Base-by-base conservation (phyloP, 2,329 filamentous ascomycete genomes). In the Penicillium olsonii region DNA sequence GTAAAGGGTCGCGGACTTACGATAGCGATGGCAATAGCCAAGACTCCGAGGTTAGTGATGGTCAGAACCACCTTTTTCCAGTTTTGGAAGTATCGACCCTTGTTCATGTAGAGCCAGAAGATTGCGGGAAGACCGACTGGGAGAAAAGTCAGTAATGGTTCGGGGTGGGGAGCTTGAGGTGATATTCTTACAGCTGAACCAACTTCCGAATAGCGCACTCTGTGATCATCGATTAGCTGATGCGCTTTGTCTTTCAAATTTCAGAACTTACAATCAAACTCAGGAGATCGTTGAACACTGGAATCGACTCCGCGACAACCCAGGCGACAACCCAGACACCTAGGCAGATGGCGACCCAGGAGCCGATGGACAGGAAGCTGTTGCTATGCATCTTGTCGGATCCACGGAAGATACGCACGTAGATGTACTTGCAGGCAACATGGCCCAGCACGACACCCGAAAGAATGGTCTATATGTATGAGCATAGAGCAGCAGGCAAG, bases 381-480 rank as follows among this genome's bases (percentile, higher is more conserved):
- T 73, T 72, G 49, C 74, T 72, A 44, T 74, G 71, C 67, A 81
- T 71, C 62, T 79, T 75, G 57, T 80, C 75, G 6, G 80, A 83
- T 52, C 80, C 78, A 27, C 77, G 74, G 73, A 87, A 87, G 5
- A 85, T 64, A 18, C 85, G 79, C 2, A 82, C 74, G 62, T 86
- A 88, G 43, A 87, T 75, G 55, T 85, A 85, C 62, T 86, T 87
- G 37, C 76, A 78, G 1, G 82, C 83, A 1, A 88, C 83, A 48
- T 85, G 81, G 4, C 80, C 84, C 59, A 87, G 83, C 48, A 89
- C 84, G 11, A 88, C 84, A 38, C 85, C 86, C 0, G 85, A 84
- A 40, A 89, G 80, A 24, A 88, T 74, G 48, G 88, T 87, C 67
- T 70, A 31, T 11, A 26, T 29, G 1, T n/a, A 17, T 46, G 15